phyloP scores from a whole-genome alignment of 441 rosid species.

The Populus hybrid region DNA sequence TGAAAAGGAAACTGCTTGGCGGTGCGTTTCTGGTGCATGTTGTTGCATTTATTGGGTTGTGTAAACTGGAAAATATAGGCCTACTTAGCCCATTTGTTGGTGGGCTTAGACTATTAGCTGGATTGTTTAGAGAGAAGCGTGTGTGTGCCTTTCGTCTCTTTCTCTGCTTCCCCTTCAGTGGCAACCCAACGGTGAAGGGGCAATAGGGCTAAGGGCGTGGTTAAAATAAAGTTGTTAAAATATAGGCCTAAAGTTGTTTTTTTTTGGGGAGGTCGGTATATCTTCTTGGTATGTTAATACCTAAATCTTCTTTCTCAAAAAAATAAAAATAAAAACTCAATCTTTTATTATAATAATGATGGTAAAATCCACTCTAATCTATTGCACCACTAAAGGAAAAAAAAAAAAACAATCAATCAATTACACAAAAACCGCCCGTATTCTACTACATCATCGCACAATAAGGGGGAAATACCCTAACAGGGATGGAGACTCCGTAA shows the following conservation, averaged over 20 bases:
- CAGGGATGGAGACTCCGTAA: slow-evolving; percentile 43
- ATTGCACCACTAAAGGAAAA: background rate
- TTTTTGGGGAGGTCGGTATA: background rate
- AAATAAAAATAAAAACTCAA: background rate
- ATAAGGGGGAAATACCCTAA: slow-evolving; percentile 37
- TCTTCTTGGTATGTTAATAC: background rate
- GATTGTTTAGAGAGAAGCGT: no score
- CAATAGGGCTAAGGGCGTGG: no score
- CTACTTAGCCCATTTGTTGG: background rate
- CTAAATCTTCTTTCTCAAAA: background rate
- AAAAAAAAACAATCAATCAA: background rate
- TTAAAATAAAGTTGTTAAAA: no score
- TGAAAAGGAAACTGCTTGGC: background rate
- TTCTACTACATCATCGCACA: slow-evolving; percentile 38
- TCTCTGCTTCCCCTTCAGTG: no score
- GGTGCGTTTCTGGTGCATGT: background rate
- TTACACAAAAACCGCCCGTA: background rate
- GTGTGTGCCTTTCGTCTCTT: no score
- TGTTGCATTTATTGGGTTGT: no score
- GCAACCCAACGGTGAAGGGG: no score
- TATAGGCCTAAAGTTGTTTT: no score
- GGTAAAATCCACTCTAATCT: slow-evolving; percentile 4
- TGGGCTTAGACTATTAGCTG: background rate
- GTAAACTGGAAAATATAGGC: background rate
- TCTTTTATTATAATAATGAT: background rate